These are phyloP conservation scores for Balansia obtecta DNA, from an alignment of 2,329 filamentous ascomycete genomes.

Conservation along the genomic window DNA sequence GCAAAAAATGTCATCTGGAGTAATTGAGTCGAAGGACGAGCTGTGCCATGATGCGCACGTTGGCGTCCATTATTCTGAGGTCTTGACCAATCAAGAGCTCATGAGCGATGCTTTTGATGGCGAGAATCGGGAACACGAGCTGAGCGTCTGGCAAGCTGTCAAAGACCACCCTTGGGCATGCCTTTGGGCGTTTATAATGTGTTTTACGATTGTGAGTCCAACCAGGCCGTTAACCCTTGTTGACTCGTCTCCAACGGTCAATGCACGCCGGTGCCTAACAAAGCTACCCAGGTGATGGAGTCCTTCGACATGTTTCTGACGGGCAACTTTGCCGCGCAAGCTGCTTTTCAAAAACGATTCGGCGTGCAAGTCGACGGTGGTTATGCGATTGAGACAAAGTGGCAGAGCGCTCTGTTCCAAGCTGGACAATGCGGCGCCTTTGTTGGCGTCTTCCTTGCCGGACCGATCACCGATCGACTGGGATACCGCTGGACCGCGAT, in stretches of 20 bases:
- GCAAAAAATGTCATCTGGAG: slow-evolving; percentile 1
- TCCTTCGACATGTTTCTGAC: slow-evolving; percentile 36
- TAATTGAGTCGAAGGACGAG: slow-evolving; percentile 4
- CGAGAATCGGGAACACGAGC: slow-evolving; percentile 30
- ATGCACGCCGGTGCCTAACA: neutral
- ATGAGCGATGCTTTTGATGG: slow-evolving; percentile 27
- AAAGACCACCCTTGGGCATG: slow-evolving; percentile 30
- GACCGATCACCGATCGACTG: slow-evolving; percentile 23
- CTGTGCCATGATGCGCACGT: slow-evolving; percentile 5
- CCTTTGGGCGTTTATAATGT: slow-evolving; percentile 36
- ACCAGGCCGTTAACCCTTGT: no score
- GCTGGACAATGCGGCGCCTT: slow-evolving; percentile 23
- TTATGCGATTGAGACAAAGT: slow-evolving; percentile 25
- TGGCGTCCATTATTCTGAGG: slow-evolving; percentile 21
- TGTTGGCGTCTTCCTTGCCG: slow-evolving; percentile 23
- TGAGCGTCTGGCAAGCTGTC: slow-evolving; percentile 25
- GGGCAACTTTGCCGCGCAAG: slow-evolving; percentile 31
- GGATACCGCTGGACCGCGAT: slow-evolving; percentile 27
- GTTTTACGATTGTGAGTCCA: slow-evolving; percentile 33
- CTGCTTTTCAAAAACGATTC: slow-evolving; percentile 23
- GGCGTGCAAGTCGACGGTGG: slow-evolving; percentile 17
- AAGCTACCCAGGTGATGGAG: slow-evolving; percentile 31
- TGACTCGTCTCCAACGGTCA: no score
- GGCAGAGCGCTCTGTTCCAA: slow-evolving; percentile 26
- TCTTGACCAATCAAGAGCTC: slow-evolving; percentile 22